phyloP scores from a whole-genome alignment of 352 stramenopile species.

The Globisporangium okanoganense region DNA sequence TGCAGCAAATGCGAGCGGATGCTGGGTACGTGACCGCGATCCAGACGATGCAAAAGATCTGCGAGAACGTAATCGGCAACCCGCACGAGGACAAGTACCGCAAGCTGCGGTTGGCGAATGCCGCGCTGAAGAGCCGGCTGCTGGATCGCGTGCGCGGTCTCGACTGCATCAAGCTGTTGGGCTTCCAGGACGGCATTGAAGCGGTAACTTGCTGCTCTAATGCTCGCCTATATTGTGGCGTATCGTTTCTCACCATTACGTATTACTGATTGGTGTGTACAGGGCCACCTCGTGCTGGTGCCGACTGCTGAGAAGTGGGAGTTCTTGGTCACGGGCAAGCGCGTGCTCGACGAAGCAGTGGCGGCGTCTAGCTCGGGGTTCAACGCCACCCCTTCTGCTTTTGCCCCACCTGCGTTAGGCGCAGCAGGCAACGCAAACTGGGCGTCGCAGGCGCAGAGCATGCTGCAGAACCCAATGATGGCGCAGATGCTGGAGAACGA shows the following conservation, averaged over 20 bases:
- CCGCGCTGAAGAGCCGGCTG: constrained; percentile 53
- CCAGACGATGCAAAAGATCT: constrained; percentile 79
- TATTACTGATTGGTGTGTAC: neutral
- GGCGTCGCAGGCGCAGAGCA: constrained; percentile 49
- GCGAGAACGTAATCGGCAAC: constrained; percentile 69
- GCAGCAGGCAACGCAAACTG: constrained; percentile 25
- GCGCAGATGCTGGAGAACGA: constrained; percentile 60
- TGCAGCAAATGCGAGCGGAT: constrained; percentile 61
- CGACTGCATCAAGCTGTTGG: constrained; percentile 60
- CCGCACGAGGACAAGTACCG: constrained; percentile 78
- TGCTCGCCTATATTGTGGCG: neutral
- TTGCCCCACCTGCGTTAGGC: neutral
- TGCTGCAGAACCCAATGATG: constrained; percentile 78
- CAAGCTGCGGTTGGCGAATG: constrained; percentile 67
- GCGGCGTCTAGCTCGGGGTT: constrained; percentile 6
- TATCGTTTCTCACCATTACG: neutral
- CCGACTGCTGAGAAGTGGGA: constrained; percentile 76
- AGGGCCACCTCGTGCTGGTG: constrained; percentile 66
- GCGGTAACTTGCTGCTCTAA: constrained; percentile 31
- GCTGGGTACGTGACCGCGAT: constrained; percentile 42
- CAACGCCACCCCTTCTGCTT: constrained; percentile 13
- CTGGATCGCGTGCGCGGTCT: constrained; percentile 54
- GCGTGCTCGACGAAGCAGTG: constrained; percentile 53
- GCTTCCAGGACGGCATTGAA: constrained; percentile 69
- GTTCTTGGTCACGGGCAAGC: constrained; percentile 57